A percentile compares a stretch with the other conserved stretches of the same genome.
Evolutionary conservation across 1,284 basidiomycete genomes (phyloP).

Genomic region (Psilocybe mexicana): DNA sequence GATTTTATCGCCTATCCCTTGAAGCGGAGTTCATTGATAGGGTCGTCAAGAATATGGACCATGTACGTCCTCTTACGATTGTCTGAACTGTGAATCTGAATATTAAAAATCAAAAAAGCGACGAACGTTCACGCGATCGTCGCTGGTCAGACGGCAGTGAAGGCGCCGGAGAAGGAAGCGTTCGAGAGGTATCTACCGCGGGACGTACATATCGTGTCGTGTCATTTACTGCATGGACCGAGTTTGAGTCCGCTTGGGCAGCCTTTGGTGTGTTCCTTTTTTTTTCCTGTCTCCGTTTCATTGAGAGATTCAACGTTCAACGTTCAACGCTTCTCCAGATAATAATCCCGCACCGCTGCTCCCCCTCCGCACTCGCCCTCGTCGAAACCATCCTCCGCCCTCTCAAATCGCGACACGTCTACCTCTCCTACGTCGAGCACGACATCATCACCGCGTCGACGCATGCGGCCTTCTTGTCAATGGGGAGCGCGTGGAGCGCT

Average conservation of each 20-base stretch:
- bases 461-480: conserved; percentile 96
- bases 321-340: background rate
- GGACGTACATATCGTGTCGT: conserved; percentile 89
- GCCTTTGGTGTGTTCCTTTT: conserved; percentile 65
- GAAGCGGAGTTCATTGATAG: conserved; percentile 88
- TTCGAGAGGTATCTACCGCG: conserved; percentile 88
- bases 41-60: conserved; percentile 91
- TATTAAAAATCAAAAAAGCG: conserved; percentile 44
- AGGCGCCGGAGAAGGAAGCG: conserved; percentile 89
- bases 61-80: conserved; percentile 52
- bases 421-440: conserved; percentile 94
- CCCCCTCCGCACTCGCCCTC: conserved; percentile 63
- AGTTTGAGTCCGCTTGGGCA: conserved; percentile 90
- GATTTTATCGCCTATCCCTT: conserved; percentile 92
- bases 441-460: conserved; percentile 97
- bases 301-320: too few species aligned
- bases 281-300: background rate
- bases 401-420: conserved; percentile 88
- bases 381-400: conserved; percentile 86
- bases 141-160: conserved; percentile 95
- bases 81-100: background rate
- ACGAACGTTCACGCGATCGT: conserved; percentile 94
- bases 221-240: conserved; percentile 95
- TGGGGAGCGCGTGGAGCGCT: conserved; percentile 95
- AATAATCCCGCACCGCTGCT: background rate